Evolutionary conservation across 225 moss, liverwort and hornwort species (phyloP).

Genomic region (Antitrichia curtipendula): DNA sequence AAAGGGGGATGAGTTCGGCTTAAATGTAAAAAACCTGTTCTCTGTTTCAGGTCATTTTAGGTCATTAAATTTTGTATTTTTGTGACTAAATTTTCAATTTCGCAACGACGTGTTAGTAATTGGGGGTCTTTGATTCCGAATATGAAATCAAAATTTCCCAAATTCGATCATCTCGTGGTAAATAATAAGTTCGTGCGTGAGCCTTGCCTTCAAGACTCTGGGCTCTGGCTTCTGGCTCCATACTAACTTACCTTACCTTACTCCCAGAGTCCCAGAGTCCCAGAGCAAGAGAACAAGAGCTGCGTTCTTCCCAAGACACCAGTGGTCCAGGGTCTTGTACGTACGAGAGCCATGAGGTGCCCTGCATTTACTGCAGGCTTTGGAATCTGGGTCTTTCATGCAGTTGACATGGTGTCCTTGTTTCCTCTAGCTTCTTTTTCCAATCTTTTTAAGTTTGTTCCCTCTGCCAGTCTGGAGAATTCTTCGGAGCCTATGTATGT

Average conservation of each 20-base stretch:
- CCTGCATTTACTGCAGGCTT: not conserved
- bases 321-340: not conserved
- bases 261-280: not conserved
- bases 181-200: not conserved
- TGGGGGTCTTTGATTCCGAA: not conserved
- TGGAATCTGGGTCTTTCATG: not conserved
- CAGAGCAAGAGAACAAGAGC: not conserved
- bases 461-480: not conserved
- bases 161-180: not conserved
- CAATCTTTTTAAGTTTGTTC: not conserved
- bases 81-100: not conserved
- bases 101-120: accelerated
- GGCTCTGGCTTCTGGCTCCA: not conserved
- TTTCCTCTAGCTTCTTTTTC: not conserved
- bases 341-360: not conserved
- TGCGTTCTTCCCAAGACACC: not conserved
- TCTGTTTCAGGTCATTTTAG: no score
- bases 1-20: not conserved
- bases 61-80: not conserved
- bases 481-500: not conserved
- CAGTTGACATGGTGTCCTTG: not conserved
- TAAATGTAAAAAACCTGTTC: not conserved
- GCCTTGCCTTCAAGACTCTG: not conserved
- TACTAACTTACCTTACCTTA: no score
- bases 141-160: not conserved